phyloP scores from a whole-genome alignment of 2,329 filamentous ascomycete species.

The Arthrocladium fulminans region DNA sequence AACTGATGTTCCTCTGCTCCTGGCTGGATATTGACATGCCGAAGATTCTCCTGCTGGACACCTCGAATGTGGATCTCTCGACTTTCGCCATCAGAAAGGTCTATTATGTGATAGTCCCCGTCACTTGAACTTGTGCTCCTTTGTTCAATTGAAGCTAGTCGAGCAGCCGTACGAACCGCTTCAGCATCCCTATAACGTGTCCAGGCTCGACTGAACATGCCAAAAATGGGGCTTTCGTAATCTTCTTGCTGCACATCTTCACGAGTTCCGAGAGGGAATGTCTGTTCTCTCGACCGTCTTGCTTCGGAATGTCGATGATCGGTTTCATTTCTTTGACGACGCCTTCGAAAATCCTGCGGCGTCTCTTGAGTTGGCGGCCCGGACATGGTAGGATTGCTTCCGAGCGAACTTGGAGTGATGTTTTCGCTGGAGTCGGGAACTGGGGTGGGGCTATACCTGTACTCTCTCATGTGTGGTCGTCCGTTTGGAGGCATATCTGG shows the following conservation, averaged over 20 bases:
- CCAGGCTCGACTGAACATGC: constrained; percentile 20
- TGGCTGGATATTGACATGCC: neutral
- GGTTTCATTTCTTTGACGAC: neutral
- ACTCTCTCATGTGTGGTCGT: neutral
- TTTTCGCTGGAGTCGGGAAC: neutral
- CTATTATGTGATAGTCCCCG: neutral
- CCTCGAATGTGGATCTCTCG: neutral
- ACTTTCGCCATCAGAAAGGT: neutral
- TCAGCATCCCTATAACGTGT: constrained; percentile 19
- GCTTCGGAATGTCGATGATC: neutral
- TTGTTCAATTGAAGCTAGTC: neutral
- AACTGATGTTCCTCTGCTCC: neutral
- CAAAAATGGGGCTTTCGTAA: constrained; percentile 19
- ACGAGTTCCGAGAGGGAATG: constrained; percentile 19
- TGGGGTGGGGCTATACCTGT: neutral
- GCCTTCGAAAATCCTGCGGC: neutral
- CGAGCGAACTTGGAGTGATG: neutral
- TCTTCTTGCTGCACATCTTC: constrained; percentile 21
- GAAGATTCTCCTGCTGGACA: neutral
- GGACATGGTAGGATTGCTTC: neutral
- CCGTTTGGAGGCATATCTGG: neutral
- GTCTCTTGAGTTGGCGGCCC: neutral
- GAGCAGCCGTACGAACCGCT: constrained; percentile 7
- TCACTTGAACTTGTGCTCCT: neutral
- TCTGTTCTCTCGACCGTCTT: neutral